A percentile compares a stretch with the other conserved stretches of the same genome.
phyloP scores from a whole-genome alignment of 306 rosid species.

The Cotoneaster glaucophyllus region DNA sequence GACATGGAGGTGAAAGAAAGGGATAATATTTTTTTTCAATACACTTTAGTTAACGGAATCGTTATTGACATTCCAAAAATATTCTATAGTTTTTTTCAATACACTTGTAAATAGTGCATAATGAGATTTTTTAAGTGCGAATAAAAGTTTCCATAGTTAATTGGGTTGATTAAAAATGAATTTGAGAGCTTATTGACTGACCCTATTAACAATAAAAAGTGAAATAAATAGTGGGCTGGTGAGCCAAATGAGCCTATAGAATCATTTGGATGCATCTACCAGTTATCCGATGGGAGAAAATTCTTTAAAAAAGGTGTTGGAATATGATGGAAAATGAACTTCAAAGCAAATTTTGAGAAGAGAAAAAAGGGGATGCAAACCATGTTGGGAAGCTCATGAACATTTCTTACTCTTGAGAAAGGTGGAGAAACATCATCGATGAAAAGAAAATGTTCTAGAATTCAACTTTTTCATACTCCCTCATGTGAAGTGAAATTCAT shows the following conservation, averaged over 20 bases:
- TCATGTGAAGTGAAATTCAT: too few species aligned
- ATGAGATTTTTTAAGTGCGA: too few species aligned
- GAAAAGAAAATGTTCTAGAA: background rate
- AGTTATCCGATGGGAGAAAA: background rate
- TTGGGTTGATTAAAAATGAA: background rate
- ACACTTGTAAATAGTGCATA: too few species aligned
- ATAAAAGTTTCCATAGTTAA: background rate
- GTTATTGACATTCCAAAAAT: too few species aligned
- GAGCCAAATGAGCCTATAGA: background rate
- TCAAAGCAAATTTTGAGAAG: background rate
- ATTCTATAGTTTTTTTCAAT: too few species aligned
- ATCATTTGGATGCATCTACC: background rate
- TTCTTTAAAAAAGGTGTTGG: background rate
- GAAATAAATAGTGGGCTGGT: background rate
- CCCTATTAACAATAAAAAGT: background rate
- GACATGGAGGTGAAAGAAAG: constrained; percentile 6
- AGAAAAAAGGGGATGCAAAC: background rate
- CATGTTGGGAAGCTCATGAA: background rate
- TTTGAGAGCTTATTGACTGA: background rate
- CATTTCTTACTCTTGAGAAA: background rate
- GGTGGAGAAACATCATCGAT: background rate
- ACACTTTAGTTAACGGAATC: background rate
- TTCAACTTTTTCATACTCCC: background rate
- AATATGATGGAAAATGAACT: background rate
- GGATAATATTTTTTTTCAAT: background rate